Conservation (phyloP, 2,329 filamentous ascomycete genomes). For the Fusarium nanum region DNA sequence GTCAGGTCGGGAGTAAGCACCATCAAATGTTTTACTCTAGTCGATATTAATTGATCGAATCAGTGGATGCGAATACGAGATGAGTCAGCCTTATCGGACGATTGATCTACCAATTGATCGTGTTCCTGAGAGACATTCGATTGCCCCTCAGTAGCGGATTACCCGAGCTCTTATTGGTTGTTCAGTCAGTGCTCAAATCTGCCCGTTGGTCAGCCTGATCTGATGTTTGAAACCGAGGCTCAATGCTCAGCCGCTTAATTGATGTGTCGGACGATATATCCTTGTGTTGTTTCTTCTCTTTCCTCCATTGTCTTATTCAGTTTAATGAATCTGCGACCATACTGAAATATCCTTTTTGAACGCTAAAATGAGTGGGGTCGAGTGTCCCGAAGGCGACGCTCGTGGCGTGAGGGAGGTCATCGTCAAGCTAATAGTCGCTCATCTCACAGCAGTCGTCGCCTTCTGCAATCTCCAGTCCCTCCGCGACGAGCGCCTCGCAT, state of each 20-base stretch:
- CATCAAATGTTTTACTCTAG: neutral
- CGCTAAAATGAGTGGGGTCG: neutral
- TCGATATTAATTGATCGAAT: neutral
- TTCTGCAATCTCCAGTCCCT: conserved; percentile 25
- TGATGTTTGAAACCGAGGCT: neutral
- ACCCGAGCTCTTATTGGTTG: neutral
- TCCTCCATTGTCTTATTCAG: neutral
- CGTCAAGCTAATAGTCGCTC: conserved; percentile 21
- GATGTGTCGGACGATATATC: neutral
- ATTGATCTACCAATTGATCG: neutral
- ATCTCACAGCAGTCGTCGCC: conserved; percentile 9
- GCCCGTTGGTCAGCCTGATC: neutral
- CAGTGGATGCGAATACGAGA: neutral
- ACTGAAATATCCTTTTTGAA: neutral
- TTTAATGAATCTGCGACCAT: neutral
- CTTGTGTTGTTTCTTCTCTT: neutral
- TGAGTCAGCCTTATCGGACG: conserved; percentile 17
- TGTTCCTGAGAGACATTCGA: conserved; percentile 1
- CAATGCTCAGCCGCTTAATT: neutral
- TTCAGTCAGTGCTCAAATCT: neutral
- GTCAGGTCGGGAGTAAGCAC: conserved; percentile 3
- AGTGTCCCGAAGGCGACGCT: neutral
- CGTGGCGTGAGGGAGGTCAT: conserved; percentile 12
- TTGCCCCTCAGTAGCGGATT: neutral
- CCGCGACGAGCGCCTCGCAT: conserved; percentile 17